Base-by-base conservation (phyloP, 2,329 filamentous ascomycete genomes). In the Metarhizium rileyi region DNA sequence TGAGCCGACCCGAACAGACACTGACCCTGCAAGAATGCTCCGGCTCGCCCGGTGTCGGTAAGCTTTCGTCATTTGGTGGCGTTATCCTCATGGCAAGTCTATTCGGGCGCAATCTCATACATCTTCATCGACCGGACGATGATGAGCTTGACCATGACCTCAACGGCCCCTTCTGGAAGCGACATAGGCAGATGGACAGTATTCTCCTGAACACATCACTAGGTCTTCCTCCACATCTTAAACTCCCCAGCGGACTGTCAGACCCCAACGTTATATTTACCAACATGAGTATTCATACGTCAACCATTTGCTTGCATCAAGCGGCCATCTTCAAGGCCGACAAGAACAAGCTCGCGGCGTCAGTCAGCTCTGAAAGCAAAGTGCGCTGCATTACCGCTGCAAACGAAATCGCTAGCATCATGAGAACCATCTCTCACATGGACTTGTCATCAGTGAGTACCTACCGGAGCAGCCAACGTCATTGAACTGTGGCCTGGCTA, bases 281-380 rank as follows among this genome's bases (percentile, higher is more conserved):
- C 50, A 97, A 97, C 60, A 95, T 98, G 89, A 90, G 87, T 62
- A 89, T 98, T 28, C 90, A 97, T 64, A 95, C 93, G 0, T 95
- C 90, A 1, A 90, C 89, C 1, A 97, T 98, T 48, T 97, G 91
- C 65, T 73, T 98, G n/a, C 93, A 98, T 61, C 93, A 98, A 69
- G 93, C 91, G 2, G 93, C 93, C 25, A 97, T 98, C 20, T 96
- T 91, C 76, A 97, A 96, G 64, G 90, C 90, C 0, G 91, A 97
- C 60, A 93, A 90, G 68, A 86, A 95, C 66, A 80, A 82, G 48
- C 71, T 96, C 53, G 83, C 88, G 1, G 72, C 78, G 1, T 83
- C 85, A 18, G 84, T 96, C 44, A 84, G 87, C 55, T 82, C 86
- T 1, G 91, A 97, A 63, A 95, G 90, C 66, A 96, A 95, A 66